Percentiles rank a stretch among this genome's conserved stretches.
These are phyloP conservation scores for Exophiala oligosperma DNA, from an alignment of 2,329 filamentous ascomycete genomes.

Conservation along the genomic window DNA sequence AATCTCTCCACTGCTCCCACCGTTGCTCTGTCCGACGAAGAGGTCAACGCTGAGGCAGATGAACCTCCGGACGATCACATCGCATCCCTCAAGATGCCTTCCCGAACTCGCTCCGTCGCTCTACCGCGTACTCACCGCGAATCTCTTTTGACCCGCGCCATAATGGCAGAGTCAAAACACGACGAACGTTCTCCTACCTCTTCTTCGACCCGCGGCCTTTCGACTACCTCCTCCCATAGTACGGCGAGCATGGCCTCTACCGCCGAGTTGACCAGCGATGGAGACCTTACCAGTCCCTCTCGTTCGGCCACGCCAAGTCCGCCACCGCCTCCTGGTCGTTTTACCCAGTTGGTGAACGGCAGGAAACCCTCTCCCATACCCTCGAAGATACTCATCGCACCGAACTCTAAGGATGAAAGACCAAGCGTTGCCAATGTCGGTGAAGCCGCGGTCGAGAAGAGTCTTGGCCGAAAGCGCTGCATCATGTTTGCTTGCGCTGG, in stretches of 20 bases:
- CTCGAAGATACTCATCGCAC: slow-evolving; percentile 30
- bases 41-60: slow-evolving; percentile 74
- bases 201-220: slow-evolving; percentile 38
- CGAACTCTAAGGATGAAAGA: slow-evolving; percentile 31
- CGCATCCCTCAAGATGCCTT: slow-evolving; percentile 29
- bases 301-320: slow-evolving; percentile 86
- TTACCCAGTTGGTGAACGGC: slow-evolving; percentile 31
- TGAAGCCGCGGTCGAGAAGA: slow-evolving; percentile 63
- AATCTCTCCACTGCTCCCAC: slow-evolving; percentile 42
- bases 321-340: slow-evolving; percentile 61
- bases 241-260: slow-evolving; percentile 80
- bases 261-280: slow-evolving; percentile 92
- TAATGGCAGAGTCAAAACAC: slow-evolving; percentile 67
- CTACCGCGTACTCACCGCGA: slow-evolving; percentile 54
- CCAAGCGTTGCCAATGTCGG: slow-evolving; percentile 36
- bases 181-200: slow-evolving; percentile 33
- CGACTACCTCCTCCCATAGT: slow-evolving; percentile 70
- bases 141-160: slow-evolving; percentile 83
- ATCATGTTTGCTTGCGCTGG: slow-evolving; percentile 88
- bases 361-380: slow-evolving; percentile 21
- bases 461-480: slow-evolving; percentile 74
- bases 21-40: slow-evolving; percentile 54
- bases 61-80: slow-evolving; percentile 73
- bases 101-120: slow-evolving; percentile 40
- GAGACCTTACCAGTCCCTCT: slow-evolving; percentile 85